Evolutionary conservation across 139 green algal genomes (phyloP).

Genomic region (Chlamydomonas incerta): DNA sequence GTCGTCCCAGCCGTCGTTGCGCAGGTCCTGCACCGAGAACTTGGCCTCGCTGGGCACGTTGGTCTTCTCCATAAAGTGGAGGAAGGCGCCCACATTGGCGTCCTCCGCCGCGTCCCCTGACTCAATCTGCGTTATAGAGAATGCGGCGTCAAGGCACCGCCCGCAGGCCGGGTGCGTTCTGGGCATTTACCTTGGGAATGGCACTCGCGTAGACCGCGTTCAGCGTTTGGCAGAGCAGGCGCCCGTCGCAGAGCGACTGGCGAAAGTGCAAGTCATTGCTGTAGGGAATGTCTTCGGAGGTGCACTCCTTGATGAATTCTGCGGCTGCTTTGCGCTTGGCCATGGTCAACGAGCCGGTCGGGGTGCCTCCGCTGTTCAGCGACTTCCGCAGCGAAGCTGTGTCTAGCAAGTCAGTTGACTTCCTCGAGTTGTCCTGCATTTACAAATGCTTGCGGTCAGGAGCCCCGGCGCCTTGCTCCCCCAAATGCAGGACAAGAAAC

Average conservation of each 20-base stretch:
- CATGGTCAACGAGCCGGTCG: neutral
- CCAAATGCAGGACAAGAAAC: neutral
- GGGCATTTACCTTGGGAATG: neutral
- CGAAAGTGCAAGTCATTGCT: slow-evolving; percentile 68
- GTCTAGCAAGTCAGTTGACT: slow-evolving; percentile 3
- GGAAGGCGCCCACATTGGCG: slow-evolving; percentile 70
- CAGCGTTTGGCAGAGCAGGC: slow-evolving; percentile 71
- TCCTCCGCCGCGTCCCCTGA: neutral
- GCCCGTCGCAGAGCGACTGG: slow-evolving; percentile 63
- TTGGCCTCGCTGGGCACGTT: slow-evolving; percentile 56
- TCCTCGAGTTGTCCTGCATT: neutral
- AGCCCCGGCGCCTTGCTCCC: neutral
- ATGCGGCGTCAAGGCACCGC: neutral
- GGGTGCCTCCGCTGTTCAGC: neutral
- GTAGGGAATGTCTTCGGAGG: slow-evolving; percentile 53
- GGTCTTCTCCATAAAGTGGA: slow-evolving; percentile 46
- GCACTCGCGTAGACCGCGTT: slow-evolving; percentile 51
- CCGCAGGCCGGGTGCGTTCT: too few relatives aligned
- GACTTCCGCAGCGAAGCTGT: neutral
- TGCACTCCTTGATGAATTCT: slow-evolving; percentile 64
- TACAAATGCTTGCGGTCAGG: neutral
- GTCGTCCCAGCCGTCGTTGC: slow-evolving; percentile 60
- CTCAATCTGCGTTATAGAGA: neutral
- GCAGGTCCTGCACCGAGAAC: slow-evolving; percentile 68
- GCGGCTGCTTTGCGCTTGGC: slow-evolving; percentile 51